phyloP scores from a whole-genome alignment of 768 basidiomycete species.

The Leccinum aurantiacum region DNA sequence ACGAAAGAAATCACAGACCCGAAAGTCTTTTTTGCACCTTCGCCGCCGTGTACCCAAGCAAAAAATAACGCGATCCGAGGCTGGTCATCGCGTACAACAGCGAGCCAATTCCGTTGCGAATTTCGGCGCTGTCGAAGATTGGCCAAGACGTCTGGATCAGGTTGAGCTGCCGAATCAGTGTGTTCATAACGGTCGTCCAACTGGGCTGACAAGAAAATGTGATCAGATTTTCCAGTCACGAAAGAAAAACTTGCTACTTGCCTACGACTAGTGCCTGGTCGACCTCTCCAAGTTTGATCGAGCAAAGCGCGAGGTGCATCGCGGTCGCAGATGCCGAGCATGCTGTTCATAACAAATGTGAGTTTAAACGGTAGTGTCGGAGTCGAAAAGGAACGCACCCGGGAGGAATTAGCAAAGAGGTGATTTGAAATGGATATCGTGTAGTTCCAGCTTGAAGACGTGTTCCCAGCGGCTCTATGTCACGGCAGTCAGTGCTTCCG shows the following conservation, averaged over 20 bases:
- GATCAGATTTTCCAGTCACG: conserved; percentile 15
- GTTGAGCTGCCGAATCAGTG: conserved; percentile 65
- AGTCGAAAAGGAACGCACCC: conserved; percentile 8
- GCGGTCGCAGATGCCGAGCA: conserved; percentile 50
- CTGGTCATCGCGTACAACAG: conserved; percentile 64
- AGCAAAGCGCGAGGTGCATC: conserved; percentile 48
- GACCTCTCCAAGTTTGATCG: conserved; percentile 44
- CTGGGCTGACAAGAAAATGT: conserved; percentile 49
- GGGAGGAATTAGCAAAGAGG: conserved; percentile 20
- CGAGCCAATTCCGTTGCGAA: conserved; percentile 59
- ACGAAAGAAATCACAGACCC: too few species aligned
- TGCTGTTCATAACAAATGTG: conserved; percentile 7
- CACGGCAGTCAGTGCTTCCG: too few species aligned
- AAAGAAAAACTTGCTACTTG: conserved; percentile 1
- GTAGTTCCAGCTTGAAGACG: too few species aligned
- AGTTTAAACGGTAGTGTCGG: background rate
- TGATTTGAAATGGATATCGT: too few species aligned
- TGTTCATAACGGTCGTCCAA: conserved; percentile 69
- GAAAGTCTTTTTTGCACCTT: conserved; percentile 25
- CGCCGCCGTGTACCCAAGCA: conserved; percentile 40
- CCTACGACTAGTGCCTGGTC: conserved; percentile 45
- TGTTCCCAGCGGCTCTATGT: too few species aligned
- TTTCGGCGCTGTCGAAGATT: conserved; percentile 52
- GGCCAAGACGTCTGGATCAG: conserved; percentile 65
- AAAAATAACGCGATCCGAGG: conserved; percentile 58